Evolutionary conservation across 2,329 filamentous ascomycete genomes (phyloP).

Genomic region (Neonectria coccinea): DNA sequence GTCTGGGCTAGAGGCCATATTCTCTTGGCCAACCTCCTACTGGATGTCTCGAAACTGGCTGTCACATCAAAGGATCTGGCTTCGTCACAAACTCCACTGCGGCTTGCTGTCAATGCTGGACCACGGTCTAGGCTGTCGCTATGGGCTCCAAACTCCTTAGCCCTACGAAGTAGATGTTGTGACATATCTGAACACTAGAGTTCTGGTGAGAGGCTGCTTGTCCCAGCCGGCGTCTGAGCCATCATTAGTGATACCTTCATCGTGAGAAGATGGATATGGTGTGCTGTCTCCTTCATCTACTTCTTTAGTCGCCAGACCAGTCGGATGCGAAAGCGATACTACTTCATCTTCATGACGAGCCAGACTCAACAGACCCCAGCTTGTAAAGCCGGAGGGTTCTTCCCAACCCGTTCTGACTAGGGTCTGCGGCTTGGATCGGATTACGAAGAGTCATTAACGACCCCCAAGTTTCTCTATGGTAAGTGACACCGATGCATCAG

Average conservation of each 20-base stretch:
- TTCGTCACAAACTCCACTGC: conserved; percentile 10
- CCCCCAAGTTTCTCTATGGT: not conserved
- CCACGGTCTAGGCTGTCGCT: conserved; percentile 1
- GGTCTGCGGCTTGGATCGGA: not conserved
- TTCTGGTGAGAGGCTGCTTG: not conserved
- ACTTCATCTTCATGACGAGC: not conserved
- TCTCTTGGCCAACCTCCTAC: not conserved
- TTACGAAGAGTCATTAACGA: not conserved
- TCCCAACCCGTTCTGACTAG: not conserved
- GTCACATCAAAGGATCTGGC: not conserved
- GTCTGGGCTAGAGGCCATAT: not conserved
- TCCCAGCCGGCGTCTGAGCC: not conserved
- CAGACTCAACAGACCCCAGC: not conserved
- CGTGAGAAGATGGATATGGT: not conserved
- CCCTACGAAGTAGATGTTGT: not conserved
- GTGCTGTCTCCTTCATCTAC: conserved; percentile 5
- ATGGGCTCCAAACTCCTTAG: not conserved
- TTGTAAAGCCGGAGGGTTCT: not conserved
- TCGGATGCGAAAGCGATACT: conserved; percentile 8
- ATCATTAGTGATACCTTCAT: conserved; percentile 6
- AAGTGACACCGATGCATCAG: conserved; percentile 1
- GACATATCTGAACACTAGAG: not conserved
- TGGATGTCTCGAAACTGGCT: not conserved
- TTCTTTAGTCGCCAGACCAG: not conserved
- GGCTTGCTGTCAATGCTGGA: not conserved